Percentiles rank a stretch among this genome's conserved stretches.
Evolutionary conservation across 1,139 yeast species (phyloP).

Genomic region (Geotrichum cucujoidarum): DNA sequence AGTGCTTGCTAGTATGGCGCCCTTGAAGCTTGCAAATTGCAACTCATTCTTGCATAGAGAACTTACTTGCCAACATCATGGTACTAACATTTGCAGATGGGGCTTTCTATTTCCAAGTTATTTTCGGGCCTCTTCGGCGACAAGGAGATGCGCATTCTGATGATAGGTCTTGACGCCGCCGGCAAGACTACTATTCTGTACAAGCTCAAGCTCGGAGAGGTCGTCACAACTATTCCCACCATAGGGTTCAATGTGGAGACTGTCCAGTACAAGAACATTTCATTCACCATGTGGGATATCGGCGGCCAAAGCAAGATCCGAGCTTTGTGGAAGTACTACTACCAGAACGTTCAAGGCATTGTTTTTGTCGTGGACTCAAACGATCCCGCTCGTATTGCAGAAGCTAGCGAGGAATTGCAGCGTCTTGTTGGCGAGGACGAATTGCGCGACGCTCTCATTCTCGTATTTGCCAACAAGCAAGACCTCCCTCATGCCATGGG

Average conservation of each 20-base stretch:
- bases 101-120: slow-evolving; percentile 82
- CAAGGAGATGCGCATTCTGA: slow-evolving; percentile 72
- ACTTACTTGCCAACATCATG: no score
- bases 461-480: slow-evolving; percentile 89
- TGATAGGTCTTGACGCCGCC: slow-evolving; percentile 90
- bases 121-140: slow-evolving; percentile 67
- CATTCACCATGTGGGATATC: slow-evolving; percentile 95
- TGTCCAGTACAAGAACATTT: slow-evolving; percentile 76
- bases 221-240: slow-evolving; percentile 80
- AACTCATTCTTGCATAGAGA: no score
- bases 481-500: slow-evolving; percentile 86
- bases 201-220: slow-evolving; percentile 65
- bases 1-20: no score
- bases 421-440: slow-evolving; percentile 77
- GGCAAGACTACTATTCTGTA: slow-evolving; percentile 80
- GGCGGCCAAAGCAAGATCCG: slow-evolving; percentile 93
- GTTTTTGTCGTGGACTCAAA: slow-evolving; percentile 86
- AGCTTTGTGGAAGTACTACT: slow-evolving; percentile 92
- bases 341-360: slow-evolving; percentile 87
- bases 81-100: slow-evolving; percentile 46
- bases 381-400: slow-evolving; percentile 68
- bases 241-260: slow-evolving; percentile 95
- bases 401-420: slow-evolving; percentile 71
- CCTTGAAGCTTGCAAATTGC: no score
- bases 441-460: slow-evolving; percentile 68